phyloP scores from a whole-genome alignment of 2,329 filamentous ascomycete species.

The Triangularia verruculosa region DNA sequence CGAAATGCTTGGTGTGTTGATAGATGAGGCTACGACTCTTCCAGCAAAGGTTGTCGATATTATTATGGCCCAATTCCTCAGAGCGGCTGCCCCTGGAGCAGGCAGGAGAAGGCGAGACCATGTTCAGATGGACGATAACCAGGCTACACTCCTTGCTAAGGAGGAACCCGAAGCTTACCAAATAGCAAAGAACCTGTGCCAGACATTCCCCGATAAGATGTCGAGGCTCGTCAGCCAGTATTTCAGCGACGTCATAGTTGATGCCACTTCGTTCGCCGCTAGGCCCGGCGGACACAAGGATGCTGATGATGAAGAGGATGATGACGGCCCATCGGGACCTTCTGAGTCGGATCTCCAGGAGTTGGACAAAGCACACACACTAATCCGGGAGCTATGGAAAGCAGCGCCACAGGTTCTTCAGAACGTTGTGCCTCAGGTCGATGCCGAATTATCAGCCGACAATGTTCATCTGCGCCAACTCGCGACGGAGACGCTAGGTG shows the following conservation, averaged over 20 bases:
- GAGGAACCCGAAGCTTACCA: conserved; percentile 90
- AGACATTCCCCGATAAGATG: conserved; percentile 88
- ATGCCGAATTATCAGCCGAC: conserved; percentile 87
- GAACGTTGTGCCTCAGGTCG: conserved; percentile 90
- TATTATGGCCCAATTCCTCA: conserved; percentile 91
- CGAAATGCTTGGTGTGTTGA: conserved; percentile 75
- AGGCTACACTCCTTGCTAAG: conserved; percentile 80
- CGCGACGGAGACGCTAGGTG: conserved; percentile 90
- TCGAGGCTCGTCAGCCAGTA: conserved; percentile 91
- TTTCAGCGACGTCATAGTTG: conserved; percentile 94
- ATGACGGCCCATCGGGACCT: conserved; percentile 58
- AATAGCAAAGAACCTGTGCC: conserved; percentile 94
- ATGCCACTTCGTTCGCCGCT: conserved; percentile 64
- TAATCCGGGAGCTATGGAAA: conserved; percentile 91
- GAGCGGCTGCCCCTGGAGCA: conserved; percentile 71
- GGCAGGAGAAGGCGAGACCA: conserved; percentile 56
- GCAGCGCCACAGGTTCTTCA: conserved; percentile 83
- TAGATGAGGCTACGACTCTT: conserved; percentile 79
- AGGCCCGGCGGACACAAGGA: conserved; percentile 57
- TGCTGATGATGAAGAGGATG: conserved; percentile 61
- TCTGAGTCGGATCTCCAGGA: conserved; percentile 84
- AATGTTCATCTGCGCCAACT: conserved; percentile 81
- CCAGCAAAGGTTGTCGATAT: conserved; percentile 83
- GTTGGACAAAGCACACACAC: conserved; percentile 80
- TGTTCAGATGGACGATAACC: conserved; percentile 64